Percentiles rank a stretch among this genome's conserved stretches.
Conservation (phyloP, 2,329 filamentous ascomycete species). For the Intubia oerlemansii region DNA sequence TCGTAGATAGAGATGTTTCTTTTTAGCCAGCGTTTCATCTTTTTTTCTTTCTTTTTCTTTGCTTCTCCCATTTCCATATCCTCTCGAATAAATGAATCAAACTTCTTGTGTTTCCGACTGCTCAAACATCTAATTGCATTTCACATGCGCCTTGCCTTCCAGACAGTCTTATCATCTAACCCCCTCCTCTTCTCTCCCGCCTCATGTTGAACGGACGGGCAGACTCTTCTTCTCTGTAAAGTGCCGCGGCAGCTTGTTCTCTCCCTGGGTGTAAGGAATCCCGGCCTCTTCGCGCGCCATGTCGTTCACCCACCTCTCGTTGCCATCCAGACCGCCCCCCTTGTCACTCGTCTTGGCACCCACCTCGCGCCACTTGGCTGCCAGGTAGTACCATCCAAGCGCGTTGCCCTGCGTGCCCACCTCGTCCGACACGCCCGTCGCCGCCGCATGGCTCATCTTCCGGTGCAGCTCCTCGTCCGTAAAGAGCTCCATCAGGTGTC, state of each 20-base stretch:
- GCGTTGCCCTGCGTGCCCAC: slow-evolving; percentile 65
- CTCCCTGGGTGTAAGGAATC: slow-evolving; percentile 31
- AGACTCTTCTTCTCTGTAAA: slow-evolving; percentile 20
- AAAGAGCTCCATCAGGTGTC: slow-evolving; percentile 43
- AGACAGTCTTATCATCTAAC: too few species aligned
- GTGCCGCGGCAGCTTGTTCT: slow-evolving; percentile 36
- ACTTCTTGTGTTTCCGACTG: too few species aligned
- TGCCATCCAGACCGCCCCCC: slow-evolving; percentile 27
- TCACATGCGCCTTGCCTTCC: too few species aligned
- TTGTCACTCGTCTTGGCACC: slow-evolving; percentile 22
- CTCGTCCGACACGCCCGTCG: slow-evolving; percentile 52
- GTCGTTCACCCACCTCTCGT: slow-evolving; percentile 51
- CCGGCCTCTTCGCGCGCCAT: slow-evolving; percentile 46
- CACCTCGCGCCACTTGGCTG: slow-evolving; percentile 37
- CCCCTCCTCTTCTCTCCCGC: too few species aligned
- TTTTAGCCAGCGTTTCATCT: too few species aligned
- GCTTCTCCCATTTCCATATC: too few species aligned
- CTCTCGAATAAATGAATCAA: too few species aligned
- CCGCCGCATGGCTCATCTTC: slow-evolving; percentile 43
- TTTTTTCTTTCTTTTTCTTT: too few species aligned
- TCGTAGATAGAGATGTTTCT: too few species aligned
- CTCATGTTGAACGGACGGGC: too few species aligned
- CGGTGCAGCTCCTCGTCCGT: slow-evolving; percentile 41
- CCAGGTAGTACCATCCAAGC: slow-evolving; percentile 58
- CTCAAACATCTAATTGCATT: too few species aligned